A percentile compares a stretch with the other conserved stretches of the same genome.
phyloP scores from a whole-genome alignment of 2,329 filamentous ascomycete genomes.

The Venturia asperata region DNA sequence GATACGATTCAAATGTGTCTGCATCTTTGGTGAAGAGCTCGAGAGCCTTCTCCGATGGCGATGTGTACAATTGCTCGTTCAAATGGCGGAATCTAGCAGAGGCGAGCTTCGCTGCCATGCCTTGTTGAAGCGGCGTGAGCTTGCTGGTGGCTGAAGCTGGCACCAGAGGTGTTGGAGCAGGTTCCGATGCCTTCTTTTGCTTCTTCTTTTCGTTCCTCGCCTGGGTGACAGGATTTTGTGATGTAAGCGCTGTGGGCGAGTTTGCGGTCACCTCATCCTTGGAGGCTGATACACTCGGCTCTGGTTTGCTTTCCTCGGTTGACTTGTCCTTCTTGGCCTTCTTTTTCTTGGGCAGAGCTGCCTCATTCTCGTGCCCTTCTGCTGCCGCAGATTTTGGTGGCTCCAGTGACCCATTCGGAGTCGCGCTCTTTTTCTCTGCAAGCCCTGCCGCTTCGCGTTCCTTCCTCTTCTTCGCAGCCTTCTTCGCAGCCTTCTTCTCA shows the following conservation, averaged over 20 bases:
- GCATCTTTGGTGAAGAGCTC: constrained; percentile 75
- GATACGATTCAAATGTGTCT: constrained; percentile 93
- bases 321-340: constrained; percentile 35
- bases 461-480: constrained; percentile 25
- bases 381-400: constrained; percentile 17
- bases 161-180: constrained; percentile 37
- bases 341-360: constrained; percentile 26
- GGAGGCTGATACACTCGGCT: constrained; percentile 32
- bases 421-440: constrained; percentile 24
- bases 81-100: constrained; percentile 95
- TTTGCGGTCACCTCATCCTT: constrained; percentile 24
- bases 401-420: constrained; percentile 22
- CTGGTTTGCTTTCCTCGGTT: constrained; percentile 30
- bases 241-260: constrained; percentile 2
- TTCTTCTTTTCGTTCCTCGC: constrained; percentile 22
- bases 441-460: constrained; percentile 26
- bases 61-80: constrained; percentile 94
- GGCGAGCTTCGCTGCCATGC: constrained; percentile 91
- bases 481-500: constrained; percentile 24
- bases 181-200: constrained; percentile 24
- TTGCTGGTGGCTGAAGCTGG: constrained; percentile 39
- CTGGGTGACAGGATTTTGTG: constrained; percentile 20
- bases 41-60: constrained; percentile 76
- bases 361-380: constrained; percentile 25
- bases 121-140: constrained; percentile 84